Conservation (phyloP, 768 basidiomycete species). For the Galerina marginata region DNA sequence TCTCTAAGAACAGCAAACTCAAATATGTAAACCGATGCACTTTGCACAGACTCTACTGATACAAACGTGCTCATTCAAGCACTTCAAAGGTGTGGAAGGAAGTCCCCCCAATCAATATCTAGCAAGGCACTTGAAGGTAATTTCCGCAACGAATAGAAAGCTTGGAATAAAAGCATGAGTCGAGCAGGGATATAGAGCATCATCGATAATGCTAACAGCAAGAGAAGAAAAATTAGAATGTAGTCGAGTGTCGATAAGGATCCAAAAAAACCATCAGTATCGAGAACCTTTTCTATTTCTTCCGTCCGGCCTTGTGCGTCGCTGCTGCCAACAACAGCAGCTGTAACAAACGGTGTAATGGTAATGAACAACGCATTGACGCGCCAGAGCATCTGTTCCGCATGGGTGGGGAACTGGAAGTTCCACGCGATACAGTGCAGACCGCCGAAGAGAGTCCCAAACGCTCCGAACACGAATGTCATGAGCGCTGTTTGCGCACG, state of each 20-base stretch:
- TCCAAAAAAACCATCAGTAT: too few relatives aligned
- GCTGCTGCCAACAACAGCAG: not conserved
- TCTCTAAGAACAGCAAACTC: too few relatives aligned
- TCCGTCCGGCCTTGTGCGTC: too few relatives aligned
- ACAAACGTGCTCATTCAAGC: too few relatives aligned
- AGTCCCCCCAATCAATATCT: not conserved
- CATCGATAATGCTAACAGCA: not conserved
- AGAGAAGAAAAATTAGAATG: not conserved
- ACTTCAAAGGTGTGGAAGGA: not conserved
- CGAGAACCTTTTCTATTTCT: too few relatives aligned
- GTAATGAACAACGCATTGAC: not conserved
- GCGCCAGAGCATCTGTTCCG: slow-evolving; percentile 4
- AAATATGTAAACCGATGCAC: too few relatives aligned
- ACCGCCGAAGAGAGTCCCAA: not conserved
- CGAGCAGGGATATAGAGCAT: not conserved
- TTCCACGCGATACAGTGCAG: slow-evolving; percentile 14
- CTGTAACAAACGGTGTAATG: not conserved
- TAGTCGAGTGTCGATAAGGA: too few relatives aligned
- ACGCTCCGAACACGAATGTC: not conserved
- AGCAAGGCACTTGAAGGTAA: not conserved
- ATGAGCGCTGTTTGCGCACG: not conserved
- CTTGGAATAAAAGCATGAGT: not conserved
- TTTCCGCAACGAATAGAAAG: not conserved
- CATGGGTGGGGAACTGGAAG: slow-evolving; percentile 4
- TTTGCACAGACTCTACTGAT: too few relatives aligned